Percentiles rank a stretch among this genome's conserved stretches.
phyloP scores from a whole-genome alignment of 768 basidiomycete genomes.

The Filobasidium floriforme region DNA sequence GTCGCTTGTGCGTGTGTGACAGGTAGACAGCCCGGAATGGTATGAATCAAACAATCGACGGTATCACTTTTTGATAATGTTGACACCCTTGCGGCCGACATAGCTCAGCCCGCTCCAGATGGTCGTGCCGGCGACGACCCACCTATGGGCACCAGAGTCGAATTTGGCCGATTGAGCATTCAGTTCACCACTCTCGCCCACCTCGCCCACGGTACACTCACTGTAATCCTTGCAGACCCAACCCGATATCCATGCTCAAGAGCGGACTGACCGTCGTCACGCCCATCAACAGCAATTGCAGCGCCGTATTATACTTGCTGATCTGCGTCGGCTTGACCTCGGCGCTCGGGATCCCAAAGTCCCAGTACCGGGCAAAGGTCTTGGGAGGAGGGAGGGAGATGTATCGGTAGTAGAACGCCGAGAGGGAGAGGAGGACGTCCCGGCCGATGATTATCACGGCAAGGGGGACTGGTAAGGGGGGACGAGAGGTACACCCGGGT shows the following conservation, averaged over 20 bases:
- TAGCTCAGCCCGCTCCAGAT: conserved; percentile 72
- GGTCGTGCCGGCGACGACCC: conserved; percentile 80
- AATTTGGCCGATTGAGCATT: neutral
- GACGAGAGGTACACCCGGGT: too few species aligned
- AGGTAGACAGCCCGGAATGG: too few species aligned
- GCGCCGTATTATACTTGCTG: conserved; percentile 89
- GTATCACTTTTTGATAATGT: conserved; percentile 28
- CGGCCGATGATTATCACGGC: conserved; percentile 80
- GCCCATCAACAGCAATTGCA: conserved; percentile 88
- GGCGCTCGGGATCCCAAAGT: conserved; percentile 88
- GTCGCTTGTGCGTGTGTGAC: too few species aligned
- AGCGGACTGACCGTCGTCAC: conserved; percentile 76
- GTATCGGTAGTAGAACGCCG: conserved; percentile 89
- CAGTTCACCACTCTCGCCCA: neutral
- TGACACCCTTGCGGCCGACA: conserved; percentile 37
- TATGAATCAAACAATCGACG: too few species aligned
- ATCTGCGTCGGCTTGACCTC: conserved; percentile 90
- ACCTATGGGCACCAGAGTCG: conserved; percentile 50
- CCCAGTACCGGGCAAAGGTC: conserved; percentile 90
- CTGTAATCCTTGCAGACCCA: conserved; percentile 65
- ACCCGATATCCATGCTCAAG: conserved; percentile 54
- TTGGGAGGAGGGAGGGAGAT: conserved; percentile 79
- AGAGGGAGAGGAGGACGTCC: conserved; percentile 74
- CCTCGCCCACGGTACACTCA: conserved; percentile 47
- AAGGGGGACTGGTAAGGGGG: conserved; percentile 60